Conservation (phyloP, 2,329 filamentous ascomycete genomes). For the Microdochium paspali region DNA sequence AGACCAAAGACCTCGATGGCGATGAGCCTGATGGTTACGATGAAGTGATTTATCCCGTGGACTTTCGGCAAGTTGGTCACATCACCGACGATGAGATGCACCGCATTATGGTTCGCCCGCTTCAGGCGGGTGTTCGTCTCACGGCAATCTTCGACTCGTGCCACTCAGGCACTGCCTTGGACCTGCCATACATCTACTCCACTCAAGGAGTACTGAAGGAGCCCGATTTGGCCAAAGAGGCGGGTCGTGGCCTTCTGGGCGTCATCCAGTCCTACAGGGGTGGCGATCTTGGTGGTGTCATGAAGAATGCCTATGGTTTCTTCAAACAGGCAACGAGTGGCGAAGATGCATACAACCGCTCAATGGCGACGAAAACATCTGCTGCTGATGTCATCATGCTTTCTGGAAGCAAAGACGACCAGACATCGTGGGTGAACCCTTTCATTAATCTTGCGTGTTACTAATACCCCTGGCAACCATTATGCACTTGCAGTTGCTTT, state of each 20-base stretch:
- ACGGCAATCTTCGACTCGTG: slow-evolving; percentile 78
- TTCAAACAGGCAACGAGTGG: slow-evolving; percentile 81
- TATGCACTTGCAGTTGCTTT: neutral
- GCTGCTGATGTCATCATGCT: slow-evolving; percentile 96
- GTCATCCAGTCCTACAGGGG: slow-evolving; percentile 71
- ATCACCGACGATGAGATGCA: slow-evolving; percentile 77
- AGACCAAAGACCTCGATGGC: slow-evolving; percentile 63
- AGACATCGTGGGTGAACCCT: slow-evolving; percentile 64
- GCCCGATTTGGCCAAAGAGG: slow-evolving; percentile 73
- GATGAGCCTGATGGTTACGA: slow-evolving; percentile 73
- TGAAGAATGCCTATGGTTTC: slow-evolving; percentile 69
- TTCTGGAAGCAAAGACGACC: slow-evolving; percentile 91
- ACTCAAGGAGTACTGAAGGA: slow-evolving; percentile 75
- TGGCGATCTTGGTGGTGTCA: slow-evolving; percentile 76
- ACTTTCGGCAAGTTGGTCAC: slow-evolving; percentile 59
- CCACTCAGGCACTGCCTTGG: slow-evolving; percentile 69
- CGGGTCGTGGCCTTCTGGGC: slow-evolving; percentile 60
- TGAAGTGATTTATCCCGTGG: slow-evolving; percentile 71
- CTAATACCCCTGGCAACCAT: neutral
- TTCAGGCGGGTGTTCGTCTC: slow-evolving; percentile 75
- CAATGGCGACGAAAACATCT: slow-evolving; percentile 82
- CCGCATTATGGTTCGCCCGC: slow-evolving; percentile 63
- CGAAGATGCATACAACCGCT: slow-evolving; percentile 65
- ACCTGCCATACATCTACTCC: slow-evolving; percentile 72
- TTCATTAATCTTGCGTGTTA: slow-evolving; percentile 9